A percentile compares a stretch with the other conserved stretches of the same genome.
phyloP scores from a whole-genome alignment of 2,329 filamentous ascomycete species.

The Helotiales sp. region DNA sequence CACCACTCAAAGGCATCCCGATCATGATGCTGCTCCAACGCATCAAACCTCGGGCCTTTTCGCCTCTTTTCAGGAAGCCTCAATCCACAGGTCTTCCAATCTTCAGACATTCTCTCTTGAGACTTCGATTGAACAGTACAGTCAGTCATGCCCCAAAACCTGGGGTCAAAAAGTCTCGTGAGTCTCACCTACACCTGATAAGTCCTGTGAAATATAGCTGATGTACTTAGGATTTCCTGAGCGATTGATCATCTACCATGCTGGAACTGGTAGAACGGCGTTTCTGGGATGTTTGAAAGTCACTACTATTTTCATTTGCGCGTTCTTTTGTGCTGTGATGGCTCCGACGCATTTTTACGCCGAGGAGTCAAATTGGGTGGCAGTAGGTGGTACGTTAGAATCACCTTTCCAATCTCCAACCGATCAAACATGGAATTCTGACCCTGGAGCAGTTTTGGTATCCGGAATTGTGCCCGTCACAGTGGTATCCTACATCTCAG shows the following conservation, averaged over 20 bases:
- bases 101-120: background rate
- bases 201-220: background rate
- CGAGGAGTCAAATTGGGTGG: conserved; percentile 39
- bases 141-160: background rate
- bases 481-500: conserved; percentile 66
- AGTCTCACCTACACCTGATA: background rate
- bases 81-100: background rate
- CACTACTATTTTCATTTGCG: conserved; percentile 71
- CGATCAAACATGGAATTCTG: background rate
- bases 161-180: background rate
- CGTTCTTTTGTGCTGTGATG: conserved; percentile 67
- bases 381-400: conserved; percentile 31
- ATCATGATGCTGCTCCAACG: conserved; percentile 2
- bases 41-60: background rate
- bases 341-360: conserved; percentile 49
- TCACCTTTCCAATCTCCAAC: background rate
- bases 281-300: conserved; percentile 75
- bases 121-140: background rate
- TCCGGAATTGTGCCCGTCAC: conserved; percentile 68
- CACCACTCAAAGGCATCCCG: background rate
- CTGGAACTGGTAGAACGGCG: conserved; percentile 68
- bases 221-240: conserved; percentile 56
- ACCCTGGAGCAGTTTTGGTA: conserved; percentile 53
- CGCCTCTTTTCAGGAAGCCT: background rate
- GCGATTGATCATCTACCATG: conserved; percentile 74